Evolutionary conservation across 441 rosid genomes (phyloP).

Genomic region (Gossypium lobatum): DNA sequence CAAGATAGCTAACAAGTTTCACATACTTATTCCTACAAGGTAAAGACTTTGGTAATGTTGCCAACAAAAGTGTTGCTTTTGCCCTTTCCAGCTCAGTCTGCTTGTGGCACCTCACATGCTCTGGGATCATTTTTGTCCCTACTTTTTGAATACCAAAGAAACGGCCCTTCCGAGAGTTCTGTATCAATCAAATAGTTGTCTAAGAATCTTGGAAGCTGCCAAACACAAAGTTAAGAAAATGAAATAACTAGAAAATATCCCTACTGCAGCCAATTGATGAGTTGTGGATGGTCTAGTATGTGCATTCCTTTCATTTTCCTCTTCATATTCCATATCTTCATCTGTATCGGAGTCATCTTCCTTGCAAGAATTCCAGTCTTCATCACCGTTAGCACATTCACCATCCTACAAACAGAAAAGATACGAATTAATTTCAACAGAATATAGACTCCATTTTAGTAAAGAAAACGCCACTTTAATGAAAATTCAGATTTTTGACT

Average conservation of each 20-base stretch:
- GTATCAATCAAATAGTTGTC: constrained; percentile 17
- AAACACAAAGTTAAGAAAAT: constrained; percentile 19
- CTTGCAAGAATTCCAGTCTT: constrained; percentile 58
- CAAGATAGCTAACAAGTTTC: background rate
- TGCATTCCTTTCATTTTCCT: constrained; percentile 34
- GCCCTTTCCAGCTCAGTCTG: constrained; percentile 87
- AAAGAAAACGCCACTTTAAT: background rate
- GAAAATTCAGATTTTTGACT: constrained; percentile 6
- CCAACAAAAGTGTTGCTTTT: constrained; percentile 73
- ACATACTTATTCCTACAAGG: constrained; percentile 85
- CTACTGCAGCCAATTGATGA: constrained; percentile 60
- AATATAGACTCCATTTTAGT: constrained; percentile 9
- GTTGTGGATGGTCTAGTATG: constrained; percentile 33
- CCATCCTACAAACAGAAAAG: constrained; percentile 30
- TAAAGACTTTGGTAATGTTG: constrained; percentile 71
- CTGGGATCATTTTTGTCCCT: constrained; percentile 83
- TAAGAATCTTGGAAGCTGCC: background rate
- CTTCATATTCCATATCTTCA: constrained; percentile 56
- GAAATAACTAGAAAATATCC: constrained; percentile 16
- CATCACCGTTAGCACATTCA: constrained; percentile 60
- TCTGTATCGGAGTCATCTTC: constrained; percentile 49
- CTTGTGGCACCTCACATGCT: constrained; percentile 80
- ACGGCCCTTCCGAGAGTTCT: constrained; percentile 72
- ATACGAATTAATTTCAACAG: constrained; percentile 4
- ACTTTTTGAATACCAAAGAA: constrained; percentile 84